Base-by-base conservation (phyloP, 2,329 filamentous ascomycete genomes). In the Paramyrothecium roridum region DNA sequence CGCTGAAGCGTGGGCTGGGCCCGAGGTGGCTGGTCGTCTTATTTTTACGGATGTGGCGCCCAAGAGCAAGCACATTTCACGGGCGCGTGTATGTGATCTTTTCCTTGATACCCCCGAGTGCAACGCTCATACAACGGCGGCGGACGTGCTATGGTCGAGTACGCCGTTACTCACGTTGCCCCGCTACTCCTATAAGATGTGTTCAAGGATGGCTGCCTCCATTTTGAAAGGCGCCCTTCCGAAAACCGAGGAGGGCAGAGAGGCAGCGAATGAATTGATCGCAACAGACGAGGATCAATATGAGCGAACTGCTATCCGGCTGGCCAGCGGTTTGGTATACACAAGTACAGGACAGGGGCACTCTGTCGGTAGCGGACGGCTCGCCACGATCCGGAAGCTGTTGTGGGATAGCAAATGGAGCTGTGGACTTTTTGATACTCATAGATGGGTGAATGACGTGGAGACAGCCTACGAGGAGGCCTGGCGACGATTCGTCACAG, bases 61-160 rank as follows among this genome's bases (percentile, higher is more conserved):
- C 3, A 99, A 99, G 71, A 89, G 90, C 62, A 86, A 93, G 61
- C 95, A 99, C 71, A 99, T 99, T 61, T 88, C 91, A 8, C 87
- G 95, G 34, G 95, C 95, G 7, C 86, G 93, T 21, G 85, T 99
- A 26, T 93, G 93, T 68, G 95, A 99, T 73, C 78, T 99, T 8
- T 98, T 99, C 68, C 83, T 99, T 16, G 95, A 99, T 72, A 99
- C 95, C 0, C 93, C 95, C 1, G 95, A 99, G 73, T 99, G 95
- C 74, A 99, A 99, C 67, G 95, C 93, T 2, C 95, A 99, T 71
- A 99, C 95, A 1, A 99, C 95, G 2, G 95, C 95, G 2, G 96
- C 95, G 13, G 95, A 99, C 67, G 89, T 98, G 1, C 79, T 99
- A 8, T 99, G 95, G 95, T 96, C 90, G 52, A 96, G 93, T 63